Evolutionary conservation across 768 basidiomycete genomes (phyloP).

Genomic region (Psilocybe sp.): DNA sequence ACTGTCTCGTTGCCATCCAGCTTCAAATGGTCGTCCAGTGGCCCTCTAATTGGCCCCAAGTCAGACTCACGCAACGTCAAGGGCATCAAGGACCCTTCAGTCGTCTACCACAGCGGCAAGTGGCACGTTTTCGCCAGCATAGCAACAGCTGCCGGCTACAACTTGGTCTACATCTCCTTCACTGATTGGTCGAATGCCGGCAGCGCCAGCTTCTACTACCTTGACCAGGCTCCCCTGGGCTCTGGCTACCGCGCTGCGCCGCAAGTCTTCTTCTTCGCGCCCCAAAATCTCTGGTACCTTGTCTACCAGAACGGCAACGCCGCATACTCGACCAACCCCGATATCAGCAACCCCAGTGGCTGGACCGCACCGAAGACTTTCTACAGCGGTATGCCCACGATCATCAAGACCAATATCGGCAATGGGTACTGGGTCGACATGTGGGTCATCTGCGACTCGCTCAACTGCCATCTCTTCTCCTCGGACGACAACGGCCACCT

Average conservation of each 20-base stretch:
- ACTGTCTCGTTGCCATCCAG: constrained; percentile 5
- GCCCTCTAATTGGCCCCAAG: constrained; percentile 9
- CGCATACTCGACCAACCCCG: constrained; percentile 15
- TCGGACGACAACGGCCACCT: constrained; percentile 21
- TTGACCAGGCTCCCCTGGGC: constrained; percentile 16
- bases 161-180: constrained; percentile 14
- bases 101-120: constrained; percentile 15
- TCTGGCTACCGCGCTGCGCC: no score
- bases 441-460: constrained; percentile 21
- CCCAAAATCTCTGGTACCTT: constrained; percentile 18
- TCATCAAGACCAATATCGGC: constrained; percentile 17
- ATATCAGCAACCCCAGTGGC: constrained; percentile 16
- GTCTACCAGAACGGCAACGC: constrained; percentile 17
- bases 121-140: constrained; percentile 19
- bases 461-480: constrained; percentile 19
- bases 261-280: no score
- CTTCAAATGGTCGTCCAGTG: constrained; percentile 15
- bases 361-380: constrained; percentile 16
- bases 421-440: constrained; percentile 19
- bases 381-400: constrained; percentile 10
- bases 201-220: constrained; percentile 8
- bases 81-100: constrained; percentile 17
- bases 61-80: constrained; percentile 8
- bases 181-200: constrained; percentile 11
- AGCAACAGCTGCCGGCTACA: constrained; percentile 7